Evolutionary conservation across 805 yeast species (phyloP).

Genomic region (Cyberlindnera americana): DNA sequence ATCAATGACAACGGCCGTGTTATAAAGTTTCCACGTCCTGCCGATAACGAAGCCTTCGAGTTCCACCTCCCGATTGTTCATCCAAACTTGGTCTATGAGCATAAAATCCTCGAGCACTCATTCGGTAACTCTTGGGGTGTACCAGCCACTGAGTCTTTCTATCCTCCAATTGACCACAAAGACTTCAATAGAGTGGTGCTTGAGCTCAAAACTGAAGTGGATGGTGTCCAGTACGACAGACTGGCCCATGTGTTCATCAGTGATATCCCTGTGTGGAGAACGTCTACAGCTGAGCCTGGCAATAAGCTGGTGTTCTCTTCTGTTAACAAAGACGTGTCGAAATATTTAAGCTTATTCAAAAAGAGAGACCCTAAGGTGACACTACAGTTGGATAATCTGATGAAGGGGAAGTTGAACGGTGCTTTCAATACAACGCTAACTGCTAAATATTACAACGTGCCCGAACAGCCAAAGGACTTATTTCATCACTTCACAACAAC

Average conservation of each 20-base stretch:
- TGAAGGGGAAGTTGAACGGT: slow-evolving; percentile 56
- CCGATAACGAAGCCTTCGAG: slow-evolving; percentile 22
- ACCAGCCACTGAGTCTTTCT: slow-evolving; percentile 42
- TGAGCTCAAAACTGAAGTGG: slow-evolving; percentile 47
- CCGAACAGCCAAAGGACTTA: slow-evolving; percentile 17
- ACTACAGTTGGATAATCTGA: slow-evolving; percentile 63
- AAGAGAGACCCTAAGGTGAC: slow-evolving; percentile 37
- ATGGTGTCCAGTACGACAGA: slow-evolving; percentile 64
- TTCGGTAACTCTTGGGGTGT: slow-evolving; percentile 62
- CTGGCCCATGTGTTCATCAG: slow-evolving; percentile 59
- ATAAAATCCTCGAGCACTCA: slow-evolving; percentile 39
- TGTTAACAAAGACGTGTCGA: slow-evolving; percentile 61
- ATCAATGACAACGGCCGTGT: no score
- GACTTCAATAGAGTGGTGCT: slow-evolving; percentile 51
- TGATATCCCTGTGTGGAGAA: slow-evolving; percentile 75
- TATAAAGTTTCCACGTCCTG: slow-evolving; percentile 5
- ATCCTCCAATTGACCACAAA: slow-evolving; percentile 42
- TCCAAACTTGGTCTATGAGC: slow-evolving; percentile 34
- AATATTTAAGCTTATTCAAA: slow-evolving; percentile 48
- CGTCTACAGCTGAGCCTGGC: slow-evolving; percentile 80
- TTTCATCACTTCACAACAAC: slow-evolving; percentile 20
- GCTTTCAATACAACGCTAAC: slow-evolving; percentile 50
- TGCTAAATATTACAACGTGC: slow-evolving; percentile 45
- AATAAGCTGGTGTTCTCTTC: slow-evolving; percentile 44
- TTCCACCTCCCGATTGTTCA: slow-evolving; percentile 22